These are phyloP conservation scores for Dendrocalamus latiflorus DNA, from an alignment of 202 grass and related monocot species.

Conservation along the genomic window DNA sequence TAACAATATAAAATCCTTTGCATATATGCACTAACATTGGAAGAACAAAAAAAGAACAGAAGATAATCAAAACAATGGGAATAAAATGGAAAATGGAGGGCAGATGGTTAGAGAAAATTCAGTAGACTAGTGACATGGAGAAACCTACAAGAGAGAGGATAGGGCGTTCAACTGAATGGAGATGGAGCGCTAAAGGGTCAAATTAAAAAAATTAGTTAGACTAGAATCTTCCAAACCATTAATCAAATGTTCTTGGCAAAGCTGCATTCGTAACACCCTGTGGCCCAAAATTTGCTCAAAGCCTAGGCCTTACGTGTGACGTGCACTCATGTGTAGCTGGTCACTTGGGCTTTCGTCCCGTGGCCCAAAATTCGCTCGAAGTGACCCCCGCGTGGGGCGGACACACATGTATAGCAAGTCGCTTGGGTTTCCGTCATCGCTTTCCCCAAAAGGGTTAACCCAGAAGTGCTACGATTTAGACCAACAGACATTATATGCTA, in stretches of 20 bases:
- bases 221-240: background rate
- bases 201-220: background rate
- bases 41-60: background rate
- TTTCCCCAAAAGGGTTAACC: background rate
- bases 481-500: background rate
- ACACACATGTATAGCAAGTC: background rate
- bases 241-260: background rate
- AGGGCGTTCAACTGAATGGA: background rate
- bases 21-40: no score
- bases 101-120: background rate
- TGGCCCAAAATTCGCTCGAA: background rate
- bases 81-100: background rate
- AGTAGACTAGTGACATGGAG: background rate
- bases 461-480: background rate
- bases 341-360: background rate
- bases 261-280: no score
- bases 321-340: background rate
- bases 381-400: background rate
- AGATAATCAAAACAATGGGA: background rate
- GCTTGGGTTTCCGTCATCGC: background rate
- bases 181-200: background rate
- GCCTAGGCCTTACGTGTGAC: no score
- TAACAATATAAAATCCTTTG: background rate
- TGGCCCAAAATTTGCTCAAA: no score
- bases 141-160: background rate